phyloP scores from a whole-genome alignment of 2,329 filamentous ascomycete genomes.

The Pseudopithomyces chartarum region DNA sequence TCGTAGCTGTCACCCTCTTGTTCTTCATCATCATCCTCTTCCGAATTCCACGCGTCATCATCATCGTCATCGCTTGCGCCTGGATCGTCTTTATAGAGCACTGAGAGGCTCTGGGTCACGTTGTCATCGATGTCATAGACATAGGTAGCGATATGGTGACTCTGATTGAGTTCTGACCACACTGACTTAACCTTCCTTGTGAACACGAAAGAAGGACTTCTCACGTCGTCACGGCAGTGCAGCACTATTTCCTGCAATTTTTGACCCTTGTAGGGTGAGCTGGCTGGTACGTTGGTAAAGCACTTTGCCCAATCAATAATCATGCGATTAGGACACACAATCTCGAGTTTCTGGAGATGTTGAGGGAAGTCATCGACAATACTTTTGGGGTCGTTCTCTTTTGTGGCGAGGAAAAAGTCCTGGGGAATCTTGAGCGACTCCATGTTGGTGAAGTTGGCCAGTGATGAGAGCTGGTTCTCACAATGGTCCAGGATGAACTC shows the following conservation, averaged over 20 bases:
- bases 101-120: constrained; percentile 8
- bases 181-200: constrained; percentile 8
- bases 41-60: background rate
- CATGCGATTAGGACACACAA: constrained; percentile 17
- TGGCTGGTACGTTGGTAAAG: background rate
- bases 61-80: background rate
- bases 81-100: constrained; percentile 7
- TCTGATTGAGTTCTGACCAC: constrained; percentile 11
- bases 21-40: constrained; percentile 1
- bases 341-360: constrained; percentile 19
- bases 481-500: constrained; percentile 20
- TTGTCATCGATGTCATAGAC: constrained; percentile 11
- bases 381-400: background rate
- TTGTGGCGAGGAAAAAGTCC: constrained; percentile 16
- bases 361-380: constrained; percentile 15
- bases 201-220: constrained; percentile 10
- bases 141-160: constrained; percentile 13
- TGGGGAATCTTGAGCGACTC: constrained; percentile 21
- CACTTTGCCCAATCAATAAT: constrained; percentile 13
- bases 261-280: background rate
- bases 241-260: constrained; percentile 14
- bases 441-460: constrained; percentile 15
- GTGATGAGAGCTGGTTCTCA: constrained; percentile 11
- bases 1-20: background rate
- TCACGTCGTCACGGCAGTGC: constrained; percentile 19